phyloP scores from a whole-genome alignment of 176 grass and related monocot species.

The Secale cereale region DNA sequence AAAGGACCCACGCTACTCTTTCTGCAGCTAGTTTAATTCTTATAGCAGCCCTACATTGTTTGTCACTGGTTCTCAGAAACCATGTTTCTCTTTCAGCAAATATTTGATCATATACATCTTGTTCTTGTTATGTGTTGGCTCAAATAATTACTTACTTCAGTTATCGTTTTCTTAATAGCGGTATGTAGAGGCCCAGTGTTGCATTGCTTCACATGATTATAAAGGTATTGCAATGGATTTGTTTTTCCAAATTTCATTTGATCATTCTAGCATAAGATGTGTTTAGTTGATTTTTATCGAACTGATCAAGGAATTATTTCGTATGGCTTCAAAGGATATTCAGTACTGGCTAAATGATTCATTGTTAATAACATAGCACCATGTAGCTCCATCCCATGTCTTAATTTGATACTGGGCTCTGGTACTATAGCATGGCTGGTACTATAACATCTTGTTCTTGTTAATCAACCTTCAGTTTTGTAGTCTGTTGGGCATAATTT shows the following conservation, averaged over 20 bases:
- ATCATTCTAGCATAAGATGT: neutral
- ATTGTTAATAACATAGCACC: neutral
- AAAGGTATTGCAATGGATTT: conserved; percentile 57
- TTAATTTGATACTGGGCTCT: neutral
- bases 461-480: neutral
- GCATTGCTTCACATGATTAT: conserved; percentile 93
- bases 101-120: conserved; percentile 12
- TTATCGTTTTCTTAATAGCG: conserved; percentile 48
- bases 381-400: neutral
- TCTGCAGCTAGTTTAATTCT: neutral
- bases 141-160: conserved; percentile 2
- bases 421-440: neutral
- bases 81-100: neutral
- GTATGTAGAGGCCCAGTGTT: conserved; percentile 97
- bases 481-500: conserved; percentile 14
- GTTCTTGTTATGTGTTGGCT: conserved; percentile 25
- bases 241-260: conserved; percentile 13
- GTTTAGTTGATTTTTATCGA: neutral
- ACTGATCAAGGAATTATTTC: conserved; percentile 5
- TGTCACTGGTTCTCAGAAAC: neutral
- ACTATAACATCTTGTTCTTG: too few relatives aligned
- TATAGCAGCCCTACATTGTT: neutral
- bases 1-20: neutral
- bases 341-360: neutral
- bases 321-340: neutral